Evolutionary conservation across 208 protist species (phyloP).

Genomic region (Porcisia deanei): DNA sequence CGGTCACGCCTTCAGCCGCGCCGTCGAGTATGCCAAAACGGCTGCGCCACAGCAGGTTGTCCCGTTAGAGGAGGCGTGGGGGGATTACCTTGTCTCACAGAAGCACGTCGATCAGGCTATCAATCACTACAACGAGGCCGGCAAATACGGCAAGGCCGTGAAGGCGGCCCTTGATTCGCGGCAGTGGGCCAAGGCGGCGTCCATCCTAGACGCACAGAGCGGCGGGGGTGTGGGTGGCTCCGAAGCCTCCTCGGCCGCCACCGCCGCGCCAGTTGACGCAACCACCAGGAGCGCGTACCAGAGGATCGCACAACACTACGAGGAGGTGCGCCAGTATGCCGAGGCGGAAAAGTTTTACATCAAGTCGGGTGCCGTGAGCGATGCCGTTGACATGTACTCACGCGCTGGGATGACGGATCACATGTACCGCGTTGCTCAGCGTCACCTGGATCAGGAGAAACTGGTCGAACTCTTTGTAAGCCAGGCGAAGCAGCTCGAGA

Average conservation of each 20-base stretch:
- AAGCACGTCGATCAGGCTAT: conserved; percentile 96
- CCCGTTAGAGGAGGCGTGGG: conserved; percentile 95
- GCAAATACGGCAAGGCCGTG: conserved; percentile 95
- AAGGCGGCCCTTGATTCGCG: conserved; percentile 95
- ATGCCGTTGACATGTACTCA: conserved; percentile 97
- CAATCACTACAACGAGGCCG: conserved; percentile 97
- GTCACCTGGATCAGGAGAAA: conserved; percentile 90
- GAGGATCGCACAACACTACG: conserved; percentile 95
- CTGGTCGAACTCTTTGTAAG: conserved; percentile 91
- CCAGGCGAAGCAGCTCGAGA: conserved; percentile 95
- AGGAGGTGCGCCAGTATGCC: conserved; percentile 87
- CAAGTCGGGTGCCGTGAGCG: conserved; percentile 79
- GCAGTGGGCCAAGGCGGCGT: conserved; percentile 94
- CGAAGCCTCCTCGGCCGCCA: background rate
- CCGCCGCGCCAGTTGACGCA: conserved; percentile 31
- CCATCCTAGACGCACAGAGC: conserved; percentile 79
- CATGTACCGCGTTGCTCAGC: conserved; percentile 94
- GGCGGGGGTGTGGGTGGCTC: conserved; percentile 35
- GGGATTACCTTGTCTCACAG: conserved; percentile 95
- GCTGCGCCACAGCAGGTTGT: conserved; percentile 81
- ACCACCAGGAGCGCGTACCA: conserved; percentile 81
- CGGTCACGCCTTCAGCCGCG: conserved; percentile 93
- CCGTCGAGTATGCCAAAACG: conserved; percentile 92
- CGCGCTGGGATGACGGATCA: conserved; percentile 91
- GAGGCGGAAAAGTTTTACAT: conserved; percentile 96